Evolutionary conservation across 139 green algal genomes (phyloP).

Genomic region (Closterium sp.): DNA sequence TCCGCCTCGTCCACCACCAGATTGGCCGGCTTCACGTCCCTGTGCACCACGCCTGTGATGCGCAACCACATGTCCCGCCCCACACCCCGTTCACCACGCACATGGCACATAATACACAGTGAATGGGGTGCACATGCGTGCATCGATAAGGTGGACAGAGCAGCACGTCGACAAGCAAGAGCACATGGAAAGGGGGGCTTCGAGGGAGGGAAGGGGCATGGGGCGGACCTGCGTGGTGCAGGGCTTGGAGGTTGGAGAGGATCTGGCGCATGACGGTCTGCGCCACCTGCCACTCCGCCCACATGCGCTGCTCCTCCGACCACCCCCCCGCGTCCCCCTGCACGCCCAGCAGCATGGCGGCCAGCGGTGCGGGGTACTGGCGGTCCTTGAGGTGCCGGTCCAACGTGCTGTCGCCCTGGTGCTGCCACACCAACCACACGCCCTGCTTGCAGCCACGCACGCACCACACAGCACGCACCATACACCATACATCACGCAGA

Average conservation of each 20-base stretch:
- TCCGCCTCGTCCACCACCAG: slow-evolving; percentile 20
- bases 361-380: slow-evolving; percentile 5
- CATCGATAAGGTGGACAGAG: too few relatives aligned
- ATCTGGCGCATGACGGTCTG: slow-evolving; percentile 15
- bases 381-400: slow-evolving; percentile 6
- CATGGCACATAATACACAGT: background rate
- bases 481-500: background rate
- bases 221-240: slow-evolving; percentile 45
- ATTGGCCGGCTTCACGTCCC: slow-evolving; percentile 52
- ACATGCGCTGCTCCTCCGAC: background rate
- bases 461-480: too few relatives aligned
- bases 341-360: background rate
- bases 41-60: slow-evolving; percentile 47
- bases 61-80: too few relatives aligned
- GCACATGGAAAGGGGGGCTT: too few relatives aligned
- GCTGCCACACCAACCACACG: slow-evolving; percentile 30
- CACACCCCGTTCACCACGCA: too few relatives aligned
- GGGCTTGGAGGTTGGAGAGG: slow-evolving; percentile 9
- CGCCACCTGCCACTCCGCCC: slow-evolving; percentile 2
- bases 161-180: too few relatives aligned
- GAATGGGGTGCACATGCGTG: too few relatives aligned
- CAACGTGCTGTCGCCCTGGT: slow-evolving; percentile 19
- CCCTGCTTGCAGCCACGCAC: background rate
- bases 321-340: background rate
- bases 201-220: too few relatives aligned